These are phyloP conservation scores for Aspergillus incahuasiensis DNA, from an alignment of 495 filamentous ascomycete genomes.

Conservation along the genomic window DNA sequence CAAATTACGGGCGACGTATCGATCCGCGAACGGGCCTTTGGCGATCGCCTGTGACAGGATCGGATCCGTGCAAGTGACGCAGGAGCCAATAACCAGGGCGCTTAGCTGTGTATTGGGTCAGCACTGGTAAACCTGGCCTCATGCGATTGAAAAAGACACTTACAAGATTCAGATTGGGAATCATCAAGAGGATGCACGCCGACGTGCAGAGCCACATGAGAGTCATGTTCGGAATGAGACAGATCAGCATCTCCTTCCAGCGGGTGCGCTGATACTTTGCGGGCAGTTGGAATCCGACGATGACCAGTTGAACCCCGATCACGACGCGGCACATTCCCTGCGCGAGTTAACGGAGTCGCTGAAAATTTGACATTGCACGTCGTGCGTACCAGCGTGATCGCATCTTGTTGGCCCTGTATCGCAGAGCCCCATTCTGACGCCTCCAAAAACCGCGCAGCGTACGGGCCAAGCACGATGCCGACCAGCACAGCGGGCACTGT, in stretches of 20 bases:
- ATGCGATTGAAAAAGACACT: not conserved
- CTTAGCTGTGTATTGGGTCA: not conserved
- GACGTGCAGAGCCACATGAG: slow-evolving; percentile 11
- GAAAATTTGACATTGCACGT: not conserved
- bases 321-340: slow-evolving; percentile 10
- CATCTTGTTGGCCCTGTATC: slow-evolving; percentile 2
- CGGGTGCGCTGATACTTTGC: slow-evolving; percentile 6
- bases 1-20: slow-evolving; percentile 8
- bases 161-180: slow-evolving; percentile 1
- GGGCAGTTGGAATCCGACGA: slow-evolving; percentile 8
- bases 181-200: slow-evolving; percentile 1
- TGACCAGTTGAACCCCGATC: slow-evolving; percentile 9
- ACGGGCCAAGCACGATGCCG: slow-evolving; percentile 5
- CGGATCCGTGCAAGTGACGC: slow-evolving; percentile 10
- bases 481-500: slow-evolving; percentile 7
- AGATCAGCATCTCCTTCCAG: slow-evolving; percentile 13
- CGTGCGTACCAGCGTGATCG: slow-evolving; percentile 4
- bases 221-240: slow-evolving; percentile 10
- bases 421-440: slow-evolving; percentile 9
- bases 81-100: slow-evolving; percentile 7
- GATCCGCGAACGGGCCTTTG: slow-evolving; percentile 10
- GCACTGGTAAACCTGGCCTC: not conserved
- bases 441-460: slow-evolving; percentile 3
- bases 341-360: not conserved
- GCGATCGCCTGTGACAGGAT: slow-evolving; percentile 10